Percentiles rank a stretch among this genome's conserved stretches.
Evolutionary conservation across 106 monocot genomes (phyloP).

Genomic region (Narthecium ossifragum): DNA sequence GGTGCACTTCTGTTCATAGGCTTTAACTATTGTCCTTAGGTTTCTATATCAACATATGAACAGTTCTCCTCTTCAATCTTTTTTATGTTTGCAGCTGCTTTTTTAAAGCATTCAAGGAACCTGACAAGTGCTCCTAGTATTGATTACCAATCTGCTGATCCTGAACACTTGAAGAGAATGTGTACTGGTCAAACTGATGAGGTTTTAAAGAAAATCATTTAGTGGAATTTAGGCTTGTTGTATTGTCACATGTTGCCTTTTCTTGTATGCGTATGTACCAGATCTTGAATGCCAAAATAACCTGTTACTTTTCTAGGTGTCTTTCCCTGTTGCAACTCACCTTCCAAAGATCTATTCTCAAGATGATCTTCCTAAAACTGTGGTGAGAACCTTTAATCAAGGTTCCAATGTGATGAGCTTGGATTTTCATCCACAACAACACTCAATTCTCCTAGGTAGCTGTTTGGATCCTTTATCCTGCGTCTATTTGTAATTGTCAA

Average conservation of each 20-base stretch:
- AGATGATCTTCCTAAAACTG: conserved; percentile 86
- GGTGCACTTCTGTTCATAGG: conserved; percentile 27
- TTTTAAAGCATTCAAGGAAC: conserved; percentile 83
- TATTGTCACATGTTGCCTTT: too few species aligned
- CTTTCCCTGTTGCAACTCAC: conserved; percentile 66
- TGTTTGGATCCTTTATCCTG: not conserved
- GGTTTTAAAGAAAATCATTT: conserved; percentile 30
- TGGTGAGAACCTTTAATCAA: conserved; percentile 72
- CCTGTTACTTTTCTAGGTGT: conserved; percentile 41
- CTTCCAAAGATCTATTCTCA: conserved; percentile 63
- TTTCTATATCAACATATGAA: too few species aligned
- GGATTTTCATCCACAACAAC: conserved; percentile 95
- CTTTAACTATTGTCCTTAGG: too few species aligned
- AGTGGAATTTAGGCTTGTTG: too few species aligned
- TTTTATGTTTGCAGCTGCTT: conserved; percentile 57
- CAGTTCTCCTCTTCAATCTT: too few species aligned
- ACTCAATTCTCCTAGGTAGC: conserved; percentile 82
- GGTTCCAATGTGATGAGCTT: conserved; percentile 98
- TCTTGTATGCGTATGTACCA: too few species aligned
- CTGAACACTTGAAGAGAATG: conserved; percentile 92
- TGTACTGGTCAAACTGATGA: conserved; percentile 80
- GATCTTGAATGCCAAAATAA: conserved; percentile 1
- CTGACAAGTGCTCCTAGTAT: conserved; percentile 66
- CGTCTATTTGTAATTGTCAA: too few species aligned
- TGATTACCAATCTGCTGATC: conserved; percentile 90